A percentile compares a stretch with the other conserved stretches of the same genome.
Conservation (phyloP, 176 grass and related monocot genomes). For the Pontederia paniculata region DNA sequence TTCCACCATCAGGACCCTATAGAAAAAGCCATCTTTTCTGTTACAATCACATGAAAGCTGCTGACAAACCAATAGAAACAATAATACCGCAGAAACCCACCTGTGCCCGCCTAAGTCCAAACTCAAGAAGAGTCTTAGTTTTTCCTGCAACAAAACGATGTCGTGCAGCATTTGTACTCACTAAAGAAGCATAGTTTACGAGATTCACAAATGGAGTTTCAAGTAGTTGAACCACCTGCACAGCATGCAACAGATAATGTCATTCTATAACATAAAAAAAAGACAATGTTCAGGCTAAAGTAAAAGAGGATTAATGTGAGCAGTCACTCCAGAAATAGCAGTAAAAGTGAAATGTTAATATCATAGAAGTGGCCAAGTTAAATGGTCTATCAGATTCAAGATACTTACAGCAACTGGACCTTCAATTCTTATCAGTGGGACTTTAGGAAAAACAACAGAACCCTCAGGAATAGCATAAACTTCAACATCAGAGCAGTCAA, state of each 20-base stretch:
- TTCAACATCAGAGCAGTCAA: slow-evolving; percentile 7
- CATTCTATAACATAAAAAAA: too few species aligned
- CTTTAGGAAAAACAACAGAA: slow-evolving; percentile 6
- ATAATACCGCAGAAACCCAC: neutral
- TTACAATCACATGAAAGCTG: neutral
- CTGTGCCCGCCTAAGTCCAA: slow-evolving; percentile 7
- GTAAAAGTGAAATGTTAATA: neutral
- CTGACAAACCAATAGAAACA: neutral
- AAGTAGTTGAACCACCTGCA: slow-evolving; percentile 2
- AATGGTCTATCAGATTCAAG: neutral
- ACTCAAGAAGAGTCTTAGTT: neutral
- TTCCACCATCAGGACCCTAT: slow-evolving; percentile 9
- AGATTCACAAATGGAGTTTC: slow-evolving; percentile 3
- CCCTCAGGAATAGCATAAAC: slow-evolving; percentile 2
- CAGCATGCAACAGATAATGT: neutral
- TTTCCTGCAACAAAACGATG: neutral
- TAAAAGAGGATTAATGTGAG: too few species aligned
- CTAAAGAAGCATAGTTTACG: slow-evolving; percentile 6
- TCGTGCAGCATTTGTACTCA: slow-evolving; percentile 8
- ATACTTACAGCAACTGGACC: neutral
- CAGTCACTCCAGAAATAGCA: neutral
- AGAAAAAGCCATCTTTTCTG: neutral
- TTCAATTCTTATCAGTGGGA: slow-evolving; percentile 3
- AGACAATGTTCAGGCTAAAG: too few species aligned
- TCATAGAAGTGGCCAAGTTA: too few species aligned